phyloP scores from a whole-genome alignment of 2,329 filamentous ascomycete species.

The Alternaria dauci region DNA sequence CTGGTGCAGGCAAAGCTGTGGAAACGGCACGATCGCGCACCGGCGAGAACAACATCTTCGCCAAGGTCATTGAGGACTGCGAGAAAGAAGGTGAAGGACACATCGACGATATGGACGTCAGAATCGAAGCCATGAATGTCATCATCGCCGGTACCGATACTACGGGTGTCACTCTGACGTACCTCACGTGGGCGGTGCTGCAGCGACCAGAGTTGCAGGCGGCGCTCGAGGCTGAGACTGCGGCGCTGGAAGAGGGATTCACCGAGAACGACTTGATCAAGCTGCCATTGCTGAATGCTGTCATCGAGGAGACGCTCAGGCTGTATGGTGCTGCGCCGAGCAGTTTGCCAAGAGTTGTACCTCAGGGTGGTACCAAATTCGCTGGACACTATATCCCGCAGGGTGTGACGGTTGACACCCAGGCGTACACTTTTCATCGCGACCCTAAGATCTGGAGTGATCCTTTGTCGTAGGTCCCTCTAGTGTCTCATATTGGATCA shows the following conservation, averaged over 20 bases:
- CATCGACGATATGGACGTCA: constrained; percentile 45
- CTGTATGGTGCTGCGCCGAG: constrained; percentile 49
- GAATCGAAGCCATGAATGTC: constrained; percentile 44
- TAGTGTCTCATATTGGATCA: too few species aligned
- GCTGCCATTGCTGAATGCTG: constrained; percentile 47
- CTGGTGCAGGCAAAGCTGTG: constrained; percentile 42
- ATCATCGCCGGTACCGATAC: constrained; percentile 50
- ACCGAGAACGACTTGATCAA: constrained; percentile 44
- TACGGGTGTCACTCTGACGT: constrained; percentile 46
- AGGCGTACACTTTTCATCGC: constrained; percentile 53
- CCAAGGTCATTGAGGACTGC: constrained; percentile 44
- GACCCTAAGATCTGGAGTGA: constrained; percentile 42
- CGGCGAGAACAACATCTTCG: constrained; percentile 45
- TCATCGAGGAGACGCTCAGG: constrained; percentile 53
- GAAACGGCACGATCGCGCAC: constrained; percentile 41
- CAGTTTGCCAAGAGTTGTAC: constrained; percentile 49
- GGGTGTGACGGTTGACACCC: constrained; percentile 51
- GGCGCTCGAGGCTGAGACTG: constrained; percentile 35
- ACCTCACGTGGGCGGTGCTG: constrained; percentile 46
- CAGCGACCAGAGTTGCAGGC: constrained; percentile 31
- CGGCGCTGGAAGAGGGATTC: constrained; percentile 26
- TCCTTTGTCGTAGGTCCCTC: constrained; percentile 32
- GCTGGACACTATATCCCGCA: constrained; percentile 48
- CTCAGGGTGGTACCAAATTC: constrained; percentile 46
- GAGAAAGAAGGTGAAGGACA: constrained; percentile 41